A percentile compares a stretch with the other conserved stretches of the same genome.
phyloP scores from a whole-genome alignment of 2,329 filamentous ascomycete genomes.

The Byssothecium circinans region DNA sequence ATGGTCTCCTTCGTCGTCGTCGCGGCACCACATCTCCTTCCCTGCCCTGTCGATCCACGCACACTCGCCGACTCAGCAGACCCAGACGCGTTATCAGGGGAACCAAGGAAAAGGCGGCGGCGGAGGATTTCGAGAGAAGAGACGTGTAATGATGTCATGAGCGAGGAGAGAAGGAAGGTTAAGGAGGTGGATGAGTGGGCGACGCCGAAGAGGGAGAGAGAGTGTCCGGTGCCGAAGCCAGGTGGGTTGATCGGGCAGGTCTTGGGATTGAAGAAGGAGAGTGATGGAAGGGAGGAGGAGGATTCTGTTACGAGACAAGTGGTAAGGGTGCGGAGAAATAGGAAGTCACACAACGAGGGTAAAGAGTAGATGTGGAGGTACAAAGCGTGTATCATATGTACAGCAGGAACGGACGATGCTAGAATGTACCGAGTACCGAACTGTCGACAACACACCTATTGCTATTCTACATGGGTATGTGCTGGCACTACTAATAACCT shows the following conservation, averaged over 20 bases:
- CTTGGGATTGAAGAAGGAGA: slow-evolving; percentile 64
- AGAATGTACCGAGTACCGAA: too few species aligned
- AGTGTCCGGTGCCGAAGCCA: slow-evolving; percentile 93
- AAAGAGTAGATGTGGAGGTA: not conserved
- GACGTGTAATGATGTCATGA: too few species aligned
- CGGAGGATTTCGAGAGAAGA: slow-evolving; percentile 37
- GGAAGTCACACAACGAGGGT: not conserved
- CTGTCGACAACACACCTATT: too few species aligned
- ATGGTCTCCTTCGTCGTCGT: slow-evolving; percentile 90
- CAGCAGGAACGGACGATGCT: too few species aligned
- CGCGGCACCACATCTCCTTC: slow-evolving; percentile 82
- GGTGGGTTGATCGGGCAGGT: slow-evolving; percentile 74
- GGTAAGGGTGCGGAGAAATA: slow-evolving; percentile 7
- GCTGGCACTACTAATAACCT: too few species aligned
- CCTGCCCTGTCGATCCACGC: slow-evolving; percentile 79
- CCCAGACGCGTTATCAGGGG: slow-evolving; percentile 28
- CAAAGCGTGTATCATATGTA: slow-evolving; percentile 6
- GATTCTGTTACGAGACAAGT: slow-evolving; percentile 11
- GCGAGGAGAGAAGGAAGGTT: slow-evolving; percentile 20
- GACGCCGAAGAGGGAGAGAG: slow-evolving; percentile 53
- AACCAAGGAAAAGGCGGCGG: slow-evolving; percentile 45
- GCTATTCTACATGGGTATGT: too few species aligned
- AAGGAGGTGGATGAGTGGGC: slow-evolving; percentile 23
- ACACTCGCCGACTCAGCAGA: slow-evolving; percentile 70
- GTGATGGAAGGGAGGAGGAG: slow-evolving; percentile 18